Evolutionary conservation across 2,329 filamentous ascomycete species (phyloP), one percentile per base, ranked within the genome.

Genomic region (Fusarium siculi): DNA sequence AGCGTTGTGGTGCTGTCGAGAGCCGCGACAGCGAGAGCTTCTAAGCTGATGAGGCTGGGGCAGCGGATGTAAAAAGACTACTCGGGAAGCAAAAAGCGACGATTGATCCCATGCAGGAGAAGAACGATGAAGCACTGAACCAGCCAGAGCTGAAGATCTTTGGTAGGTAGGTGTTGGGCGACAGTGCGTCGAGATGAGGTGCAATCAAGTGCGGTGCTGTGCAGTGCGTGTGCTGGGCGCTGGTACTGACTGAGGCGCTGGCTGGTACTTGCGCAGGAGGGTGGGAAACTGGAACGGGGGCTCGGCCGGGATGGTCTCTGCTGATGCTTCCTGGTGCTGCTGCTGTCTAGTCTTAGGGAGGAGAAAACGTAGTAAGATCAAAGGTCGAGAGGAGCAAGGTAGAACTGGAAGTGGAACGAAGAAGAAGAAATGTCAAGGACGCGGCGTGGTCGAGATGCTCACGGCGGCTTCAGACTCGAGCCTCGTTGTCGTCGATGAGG

Each of bases 131-230:
- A 76, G 75, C 77, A 73, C 77, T 78, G 77, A 79, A 73, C 77
- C 77, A 77, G 77, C 75, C 77, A 79, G 77, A 70, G 68, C 76
- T 74, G 71, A 69, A 66, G 66, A 63, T 74, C 44, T 71, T 72
- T 62, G 75, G 66, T 64, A 73, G 75, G 66, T 64, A 72, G 65
- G 68, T 68, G 69, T 68, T 68, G 65, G 74, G 63, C 57, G 70
- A 70, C 52, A 46, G 68, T 72, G 66, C 56, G 65, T 63, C 63
- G 46, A 44, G 57, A 52, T 64, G 50, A 42, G 57, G 44, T 68
- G 64, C 65, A 54, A 54, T 68, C 54, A 57, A 68, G 50, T 54
- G 50, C 34, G 39, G 64, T 67, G 44, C 57, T n/a, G 47, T 56
- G 61, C 62, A 54, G 69, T 66, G 69, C 70, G 50, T 40, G 50